Evolutionary conservation across 2,329 filamentous ascomycete species (phyloP).

Genomic region (Gnomoniopsis sp.): DNA sequence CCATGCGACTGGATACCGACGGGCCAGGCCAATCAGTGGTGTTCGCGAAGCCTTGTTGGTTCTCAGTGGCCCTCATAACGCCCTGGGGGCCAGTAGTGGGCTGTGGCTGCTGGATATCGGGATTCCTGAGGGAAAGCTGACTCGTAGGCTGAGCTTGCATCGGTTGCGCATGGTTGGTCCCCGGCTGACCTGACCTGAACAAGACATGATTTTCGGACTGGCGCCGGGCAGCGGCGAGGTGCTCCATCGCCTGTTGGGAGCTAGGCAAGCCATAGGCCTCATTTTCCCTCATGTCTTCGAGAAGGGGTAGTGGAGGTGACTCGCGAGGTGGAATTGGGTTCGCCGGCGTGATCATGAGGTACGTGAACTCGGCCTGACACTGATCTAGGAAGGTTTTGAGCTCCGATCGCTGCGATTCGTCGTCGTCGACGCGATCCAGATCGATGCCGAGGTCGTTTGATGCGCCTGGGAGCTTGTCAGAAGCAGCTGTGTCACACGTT

Average conservation of each 20-base stretch:
- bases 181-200: constrained; percentile 33
- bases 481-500: constrained; percentile 32
- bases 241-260: constrained; percentile 38
- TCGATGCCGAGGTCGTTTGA: constrained; percentile 43
- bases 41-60: constrained; percentile 27
- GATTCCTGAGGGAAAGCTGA: constrained; percentile 28
- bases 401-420: constrained; percentile 48
- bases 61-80: constrained; percentile 11
- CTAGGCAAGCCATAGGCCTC: constrained; percentile 45
- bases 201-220: constrained; percentile 12
- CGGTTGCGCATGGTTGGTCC: constrained; percentile 48
- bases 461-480: constrained; percentile 35
- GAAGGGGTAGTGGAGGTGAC: constrained; percentile 53
- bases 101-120: constrained; percentile 26
- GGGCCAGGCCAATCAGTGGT: constrained; percentile 31
- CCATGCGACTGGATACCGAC: constrained; percentile 22
- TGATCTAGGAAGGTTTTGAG: constrained; percentile 62
- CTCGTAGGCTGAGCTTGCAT: constrained; percentile 34
- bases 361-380: constrained; percentile 64
- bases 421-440: constrained; percentile 44
- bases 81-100: constrained; percentile 38
- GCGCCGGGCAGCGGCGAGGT: constrained; percentile 3
- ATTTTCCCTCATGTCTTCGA: constrained; percentile 57
- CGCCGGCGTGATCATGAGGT: constrained; percentile 64
- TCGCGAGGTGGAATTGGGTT: constrained; percentile 65